Evolutionary conservation across 2,329 filamentous ascomycete genomes (phyloP), one percentile per base, ranked within the genome.

Genomic region (Myriangium duriaei): DNA sequence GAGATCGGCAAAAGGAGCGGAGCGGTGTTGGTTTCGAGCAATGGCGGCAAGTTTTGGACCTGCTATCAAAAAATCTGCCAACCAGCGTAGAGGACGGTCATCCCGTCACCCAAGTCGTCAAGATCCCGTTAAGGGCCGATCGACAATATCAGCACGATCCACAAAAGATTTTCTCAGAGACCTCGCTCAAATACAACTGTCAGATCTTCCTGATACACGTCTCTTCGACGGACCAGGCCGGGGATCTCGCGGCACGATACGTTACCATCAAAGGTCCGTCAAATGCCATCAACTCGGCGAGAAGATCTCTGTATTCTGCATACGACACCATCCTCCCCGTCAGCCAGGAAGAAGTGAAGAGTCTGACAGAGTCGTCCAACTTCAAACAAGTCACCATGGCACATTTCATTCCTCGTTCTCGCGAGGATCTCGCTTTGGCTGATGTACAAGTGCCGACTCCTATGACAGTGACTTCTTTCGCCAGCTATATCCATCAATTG

Each of bases 381-480:
- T 7, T n/a, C n/a, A 26, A 26, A n/a, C 7, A n/a, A 7, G 21
- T 26, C 7, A 26, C n/a, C 7, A 7, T n/a, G n/a, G 21, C 21
- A 7, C n/a, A n/a, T 7, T n/a, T n/a, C n/a, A 26, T 7, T 7
- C 21, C n/a, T 7, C 21, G 7, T 26, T 26, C n/a, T 26, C 21
- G n/a, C 7, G 7, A 26, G 7, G 21, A 26, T 26, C 21, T 7
- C n/a, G 7, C n/a, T 7, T 7, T 26, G 7, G 7, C 21, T 7
- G 21, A 26, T 7, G n/a, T 26, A 7, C 7, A 7, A 7, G 7
- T 26, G n/a, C 21, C 21, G 7, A 7, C 21, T 0, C 2, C 5
- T 7, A 43, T 42, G 43, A 39, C 43, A 1, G 21, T 40, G 7
- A 12, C 31, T 4, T 18, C 4, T 7, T 43, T 45, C 29, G 24